Conservation (phyloP, 768 basidiomycete genomes). For the Kwoniella dejecticola region DNA sequence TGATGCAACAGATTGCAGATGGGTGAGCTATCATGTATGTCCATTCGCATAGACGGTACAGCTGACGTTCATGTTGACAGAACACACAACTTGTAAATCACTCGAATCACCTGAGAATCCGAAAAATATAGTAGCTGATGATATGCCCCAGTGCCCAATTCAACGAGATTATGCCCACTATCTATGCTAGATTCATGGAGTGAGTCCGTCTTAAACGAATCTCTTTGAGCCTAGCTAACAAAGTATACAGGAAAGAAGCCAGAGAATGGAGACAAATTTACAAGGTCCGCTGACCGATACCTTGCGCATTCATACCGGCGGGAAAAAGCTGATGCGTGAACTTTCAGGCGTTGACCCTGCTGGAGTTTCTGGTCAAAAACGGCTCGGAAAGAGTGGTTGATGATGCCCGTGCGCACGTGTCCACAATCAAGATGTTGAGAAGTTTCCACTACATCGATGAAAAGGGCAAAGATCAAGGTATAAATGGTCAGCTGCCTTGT, state of each 20-base stretch:
- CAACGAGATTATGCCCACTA: conserved; percentile 98
- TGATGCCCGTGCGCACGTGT: conserved; percentile 90
- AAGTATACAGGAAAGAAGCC: conserved; percentile 78
- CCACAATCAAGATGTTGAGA: conserved; percentile 94
- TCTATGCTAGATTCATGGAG: conserved; percentile 65
- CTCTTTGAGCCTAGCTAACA: conserved; percentile 2
- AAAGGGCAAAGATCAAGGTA: conserved; percentile 96
- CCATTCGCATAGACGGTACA: neutral
- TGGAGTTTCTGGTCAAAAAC: conserved; percentile 95
- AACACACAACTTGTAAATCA: conserved; percentile 91
- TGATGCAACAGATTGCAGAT: conserved; percentile 98
- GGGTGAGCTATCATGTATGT: conserved; percentile 64
- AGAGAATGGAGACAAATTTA: conserved; percentile 98
- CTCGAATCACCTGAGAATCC: no score
- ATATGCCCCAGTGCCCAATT: conserved; percentile 75
- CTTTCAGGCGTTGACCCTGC: conserved; percentile 77
- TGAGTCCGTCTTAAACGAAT: neutral
- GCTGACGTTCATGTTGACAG: conserved; percentile 58
- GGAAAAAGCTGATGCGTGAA: conserved; percentile 9
- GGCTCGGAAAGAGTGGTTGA: conserved; percentile 97
- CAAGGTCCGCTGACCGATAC: conserved; percentile 64
- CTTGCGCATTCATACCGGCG: neutral
- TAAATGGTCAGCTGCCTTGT: conserved; percentile 71
- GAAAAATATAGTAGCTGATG: no score
- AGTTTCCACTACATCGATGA: conserved; percentile 99